Conservation (phyloP, 2,329 filamentous ascomycete species). For the Paraconiothyrium brasiliense region DNA sequence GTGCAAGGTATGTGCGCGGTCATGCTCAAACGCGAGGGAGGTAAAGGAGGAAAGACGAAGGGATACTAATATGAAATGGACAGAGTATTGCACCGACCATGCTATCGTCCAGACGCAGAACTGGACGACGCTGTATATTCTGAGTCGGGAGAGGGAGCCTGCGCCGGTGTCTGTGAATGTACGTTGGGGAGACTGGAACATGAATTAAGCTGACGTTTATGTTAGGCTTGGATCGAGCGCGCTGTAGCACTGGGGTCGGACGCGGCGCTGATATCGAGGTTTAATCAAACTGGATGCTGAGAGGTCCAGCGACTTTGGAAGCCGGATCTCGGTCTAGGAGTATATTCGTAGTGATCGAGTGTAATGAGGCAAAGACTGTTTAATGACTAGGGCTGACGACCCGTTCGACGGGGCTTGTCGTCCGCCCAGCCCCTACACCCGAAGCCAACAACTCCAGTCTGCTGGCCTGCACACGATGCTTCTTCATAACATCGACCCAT, state of each 20-base stretch:
- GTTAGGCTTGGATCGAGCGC: conserved; percentile 9
- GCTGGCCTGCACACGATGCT: conserved; percentile 85
- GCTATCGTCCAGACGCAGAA: conserved; percentile 42
- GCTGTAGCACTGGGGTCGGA: conserved; percentile 10
- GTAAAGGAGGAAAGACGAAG: neutral
- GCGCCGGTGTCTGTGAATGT: conserved; percentile 31
- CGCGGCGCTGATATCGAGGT: neutral
- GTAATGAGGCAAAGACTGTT: neutral
- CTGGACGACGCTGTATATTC: conserved; percentile 40
- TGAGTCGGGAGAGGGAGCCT: conserved; percentile 37
- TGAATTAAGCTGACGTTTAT: neutral
- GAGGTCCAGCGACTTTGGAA: neutral
- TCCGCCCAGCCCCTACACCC: conserved; percentile 50
- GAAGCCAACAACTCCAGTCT: conserved; percentile 69
- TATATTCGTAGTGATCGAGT: neutral
- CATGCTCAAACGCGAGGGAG: neutral
- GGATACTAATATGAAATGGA: neutral
- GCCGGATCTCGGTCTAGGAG: neutral
- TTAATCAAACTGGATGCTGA: conserved; percentile 7
- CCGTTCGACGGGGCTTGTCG: conserved; percentile 25
- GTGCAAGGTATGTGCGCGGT: conserved; percentile 33
- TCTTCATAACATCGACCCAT: conserved; percentile 89
- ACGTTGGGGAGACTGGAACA: conserved; percentile 10
- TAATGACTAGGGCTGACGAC: conserved; percentile 25
- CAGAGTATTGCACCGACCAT: conserved; percentile 37